Percentiles rank a stretch among this genome's conserved stretches.
Conservation (phyloP, 305 asterid genomes). For the Lippia alba region DNA sequence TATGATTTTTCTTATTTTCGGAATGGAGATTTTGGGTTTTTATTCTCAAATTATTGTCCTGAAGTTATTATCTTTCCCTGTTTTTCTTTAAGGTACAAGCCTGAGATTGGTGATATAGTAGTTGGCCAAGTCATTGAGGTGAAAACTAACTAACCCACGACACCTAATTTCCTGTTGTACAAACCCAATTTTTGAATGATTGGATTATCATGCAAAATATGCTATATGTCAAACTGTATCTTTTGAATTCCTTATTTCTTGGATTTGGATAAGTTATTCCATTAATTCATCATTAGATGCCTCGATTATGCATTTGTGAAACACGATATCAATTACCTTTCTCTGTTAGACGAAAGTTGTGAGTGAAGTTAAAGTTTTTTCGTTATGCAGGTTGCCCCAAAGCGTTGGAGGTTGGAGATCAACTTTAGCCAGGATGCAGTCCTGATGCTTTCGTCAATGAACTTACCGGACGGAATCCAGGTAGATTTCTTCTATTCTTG, state of each 20-base stretch:
- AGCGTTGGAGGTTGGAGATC: conserved; percentile 94
- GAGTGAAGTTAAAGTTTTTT: background rate
- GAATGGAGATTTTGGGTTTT: conserved; percentile 1
- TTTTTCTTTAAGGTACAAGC: conserved; percentile 71
- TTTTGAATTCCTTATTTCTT: background rate
- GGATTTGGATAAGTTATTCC: background rate
- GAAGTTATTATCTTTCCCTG: background rate
- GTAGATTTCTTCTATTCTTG: conserved; percentile 38
- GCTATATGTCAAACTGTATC: too few species aligned
- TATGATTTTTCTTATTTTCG: conserved; percentile 27
- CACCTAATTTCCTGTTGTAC: background rate
- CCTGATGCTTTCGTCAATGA: conserved; percentile 95
- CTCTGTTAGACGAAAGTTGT: background rate
- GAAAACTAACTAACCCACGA: conserved; percentile 6
- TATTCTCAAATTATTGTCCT: background rate
- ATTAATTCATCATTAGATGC: conserved; percentile 1
- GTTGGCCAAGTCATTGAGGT: conserved; percentile 95
- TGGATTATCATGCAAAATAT: background rate
- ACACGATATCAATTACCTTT: background rate
- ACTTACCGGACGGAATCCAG: conserved; percentile 97
- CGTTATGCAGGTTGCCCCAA: conserved; percentile 76
- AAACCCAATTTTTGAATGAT: background rate
- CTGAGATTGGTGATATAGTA: conserved; percentile 87
- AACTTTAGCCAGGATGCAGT: conserved; percentile 92
- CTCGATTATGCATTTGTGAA: background rate